phyloP scores from a whole-genome alignment of 345 rosid genomes.

The Raphanus raphanistrum region DNA sequence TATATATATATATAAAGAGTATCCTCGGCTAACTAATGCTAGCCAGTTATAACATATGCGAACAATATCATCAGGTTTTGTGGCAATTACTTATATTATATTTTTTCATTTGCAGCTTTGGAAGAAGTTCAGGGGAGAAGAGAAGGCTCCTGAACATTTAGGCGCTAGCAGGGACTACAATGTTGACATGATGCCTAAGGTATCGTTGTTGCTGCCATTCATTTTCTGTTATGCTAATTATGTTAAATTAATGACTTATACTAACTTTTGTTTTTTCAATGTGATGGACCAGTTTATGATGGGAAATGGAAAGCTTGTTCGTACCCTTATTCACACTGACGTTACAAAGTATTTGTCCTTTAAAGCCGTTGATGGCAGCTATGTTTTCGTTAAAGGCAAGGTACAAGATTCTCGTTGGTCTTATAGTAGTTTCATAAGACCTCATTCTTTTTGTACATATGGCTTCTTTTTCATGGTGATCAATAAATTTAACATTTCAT shows the following conservation, averaged over 20 bases:
- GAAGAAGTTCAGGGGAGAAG: slow-evolving; percentile 1
- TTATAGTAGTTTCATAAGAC: too few species aligned
- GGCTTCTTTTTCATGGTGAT: too few species aligned
- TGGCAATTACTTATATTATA: neutral
- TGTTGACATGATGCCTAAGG: slow-evolving; percentile 94
- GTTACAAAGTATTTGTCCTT: slow-evolving; percentile 91
- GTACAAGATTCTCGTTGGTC: slow-evolving; percentile 41
- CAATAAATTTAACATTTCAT: too few species aligned
- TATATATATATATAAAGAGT: too few species aligned
- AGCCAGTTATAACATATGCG: neutral
- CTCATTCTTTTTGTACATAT: too few species aligned
- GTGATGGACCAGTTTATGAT: slow-evolving; percentile 67
- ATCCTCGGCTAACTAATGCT: neutral
- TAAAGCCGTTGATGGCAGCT: slow-evolving; percentile 98
- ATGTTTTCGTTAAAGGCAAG: slow-evolving; percentile 91
- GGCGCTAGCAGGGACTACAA: slow-evolving; percentile 42
- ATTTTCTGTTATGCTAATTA: neutral
- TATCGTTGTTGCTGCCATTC: neutral
- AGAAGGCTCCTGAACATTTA: neutral
- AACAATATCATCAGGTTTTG: neutral
- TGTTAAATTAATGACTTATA: neutral
- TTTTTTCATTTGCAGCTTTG: slow-evolving; percentile 5
- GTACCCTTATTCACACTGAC: slow-evolving; percentile 72
- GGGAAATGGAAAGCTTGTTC: slow-evolving; percentile 19
- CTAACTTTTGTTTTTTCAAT: neutral